phyloP scores from a whole-genome alignment of 2,329 filamentous ascomycete species.

The Trichoderma aggressivum region DNA sequence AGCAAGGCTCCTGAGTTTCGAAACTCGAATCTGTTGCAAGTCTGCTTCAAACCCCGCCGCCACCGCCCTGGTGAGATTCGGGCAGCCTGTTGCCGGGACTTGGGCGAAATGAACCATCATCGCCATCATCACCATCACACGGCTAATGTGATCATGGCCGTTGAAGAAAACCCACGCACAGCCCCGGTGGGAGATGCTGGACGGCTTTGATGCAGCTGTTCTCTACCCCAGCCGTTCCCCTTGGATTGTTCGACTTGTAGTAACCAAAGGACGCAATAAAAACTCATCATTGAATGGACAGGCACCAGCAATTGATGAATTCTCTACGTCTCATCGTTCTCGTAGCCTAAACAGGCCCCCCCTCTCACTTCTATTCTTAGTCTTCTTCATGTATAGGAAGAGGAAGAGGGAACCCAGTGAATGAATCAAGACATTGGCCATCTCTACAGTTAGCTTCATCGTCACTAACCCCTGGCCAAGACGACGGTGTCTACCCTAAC shows the following conservation, averaged over 20 bases:
- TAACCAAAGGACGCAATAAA: background rate
- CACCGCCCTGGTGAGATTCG: background rate
- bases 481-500: constrained; percentile 12
- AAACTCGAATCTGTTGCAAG: constrained; percentile 47
- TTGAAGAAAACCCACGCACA: background rate
- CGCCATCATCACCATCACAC: background rate
- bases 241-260: background rate
- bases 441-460: background rate
- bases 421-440: background rate
- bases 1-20: constrained; percentile 29
- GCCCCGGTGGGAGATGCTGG: background rate
- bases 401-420: background rate
- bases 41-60: constrained; percentile 42
- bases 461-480: background rate
- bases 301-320: background rate
- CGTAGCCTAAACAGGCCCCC: background rate
- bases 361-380: background rate
- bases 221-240: background rate
- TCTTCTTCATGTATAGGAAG: background rate
- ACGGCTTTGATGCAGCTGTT: background rate
- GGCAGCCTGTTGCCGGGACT: background rate
- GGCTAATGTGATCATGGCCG: background rate
- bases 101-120: background rate
- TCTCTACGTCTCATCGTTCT: background rate
- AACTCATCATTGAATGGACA: background rate